Evolutionary conservation across 441 rosid genomes (phyloP).

Genomic region (Hura crepitans): DNA sequence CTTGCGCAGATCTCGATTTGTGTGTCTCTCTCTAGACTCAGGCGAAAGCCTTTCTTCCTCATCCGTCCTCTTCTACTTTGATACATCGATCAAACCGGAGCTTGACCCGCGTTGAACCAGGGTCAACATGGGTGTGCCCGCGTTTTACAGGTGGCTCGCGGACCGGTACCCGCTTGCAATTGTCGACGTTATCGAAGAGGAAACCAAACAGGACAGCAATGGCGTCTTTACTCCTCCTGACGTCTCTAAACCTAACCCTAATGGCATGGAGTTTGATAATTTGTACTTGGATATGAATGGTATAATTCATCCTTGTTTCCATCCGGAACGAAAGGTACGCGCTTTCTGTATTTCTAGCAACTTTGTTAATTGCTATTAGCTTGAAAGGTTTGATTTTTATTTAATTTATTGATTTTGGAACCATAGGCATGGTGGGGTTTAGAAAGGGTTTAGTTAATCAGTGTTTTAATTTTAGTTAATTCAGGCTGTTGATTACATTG

Average conservation of each 20-base stretch:
- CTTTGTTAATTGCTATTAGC: too few relatives aligned
- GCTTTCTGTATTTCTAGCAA: too few relatives aligned
- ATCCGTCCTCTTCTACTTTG: too few relatives aligned
- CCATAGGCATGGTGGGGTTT: too few relatives aligned
- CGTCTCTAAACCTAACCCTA: slow-evolving; percentile 79
- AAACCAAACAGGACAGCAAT: slow-evolving; percentile 38
- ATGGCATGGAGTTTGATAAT: slow-evolving; percentile 82
- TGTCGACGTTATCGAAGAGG: slow-evolving; percentile 74
- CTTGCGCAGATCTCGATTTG: too few relatives aligned
- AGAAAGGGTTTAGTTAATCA: neutral
- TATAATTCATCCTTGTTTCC: slow-evolving; percentile 47
- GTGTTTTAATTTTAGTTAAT: neutral
- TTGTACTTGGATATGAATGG: slow-evolving; percentile 94
- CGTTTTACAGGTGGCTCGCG: slow-evolving; percentile 95
- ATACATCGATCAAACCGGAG: too few relatives aligned
- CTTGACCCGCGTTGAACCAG: too few relatives aligned
- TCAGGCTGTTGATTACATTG: neutral
- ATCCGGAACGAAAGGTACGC: too few relatives aligned
- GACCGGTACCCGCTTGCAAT: slow-evolving; percentile 86
- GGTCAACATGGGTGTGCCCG: slow-evolving; percentile 39
- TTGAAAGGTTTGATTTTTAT: too few relatives aligned
- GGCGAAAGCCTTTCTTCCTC: too few relatives aligned
- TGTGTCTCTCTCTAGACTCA: too few relatives aligned
- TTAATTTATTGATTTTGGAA: too few relatives aligned
- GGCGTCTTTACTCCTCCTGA: slow-evolving; percentile 49